phyloP scores from a whole-genome alignment of 805 yeast genomes.

The Wickerhamiella azymoides region DNA sequence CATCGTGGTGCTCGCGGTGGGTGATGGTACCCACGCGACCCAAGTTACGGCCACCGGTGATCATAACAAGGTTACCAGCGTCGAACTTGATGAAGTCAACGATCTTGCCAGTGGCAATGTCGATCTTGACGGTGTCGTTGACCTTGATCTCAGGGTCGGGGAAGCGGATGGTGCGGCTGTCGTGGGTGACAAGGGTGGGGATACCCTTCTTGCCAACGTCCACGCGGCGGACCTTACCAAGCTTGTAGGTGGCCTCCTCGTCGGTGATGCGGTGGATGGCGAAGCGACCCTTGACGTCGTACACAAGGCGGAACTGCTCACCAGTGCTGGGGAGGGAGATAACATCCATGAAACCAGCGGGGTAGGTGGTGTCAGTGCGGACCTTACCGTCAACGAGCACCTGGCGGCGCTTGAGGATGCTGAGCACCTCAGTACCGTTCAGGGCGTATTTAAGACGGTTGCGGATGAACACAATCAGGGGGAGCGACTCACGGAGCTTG shows the following conservation, averaged over 20 bases:
- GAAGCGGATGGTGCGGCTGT: constrained; percentile 99
- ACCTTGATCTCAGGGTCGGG: constrained; percentile 96
- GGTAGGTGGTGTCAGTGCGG: constrained; percentile 97
- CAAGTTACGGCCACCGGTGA: constrained; percentile 97
- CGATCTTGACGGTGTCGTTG: constrained; percentile 96
- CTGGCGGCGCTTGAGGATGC: constrained; percentile 95
- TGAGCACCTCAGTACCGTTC: constrained; percentile 98
- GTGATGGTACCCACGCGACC: constrained; percentile 93
- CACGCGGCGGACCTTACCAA: constrained; percentile 95
- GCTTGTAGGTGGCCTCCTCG: constrained; percentile 97
- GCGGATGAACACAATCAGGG: constrained; percentile 91
- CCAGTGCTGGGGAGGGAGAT: constrained; percentile 94
- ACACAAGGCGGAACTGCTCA: constrained; percentile 98
- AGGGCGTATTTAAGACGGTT: constrained; percentile 98
- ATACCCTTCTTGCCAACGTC: constrained; percentile 97
- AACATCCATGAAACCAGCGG: constrained; percentile 99
- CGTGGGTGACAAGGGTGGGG: constrained; percentile 98
- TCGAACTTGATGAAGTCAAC: constrained; percentile 81
- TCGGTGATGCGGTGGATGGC: constrained; percentile 99
- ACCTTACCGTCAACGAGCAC: constrained; percentile 98
- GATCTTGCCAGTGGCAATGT: constrained; percentile 91
- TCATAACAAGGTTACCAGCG: constrained; percentile 82
- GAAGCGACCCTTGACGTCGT: constrained; percentile 97
- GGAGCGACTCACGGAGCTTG: constrained; percentile 95
- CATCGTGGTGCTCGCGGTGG: constrained; percentile 96